A percentile compares a stretch with the other conserved stretches of the same genome.
phyloP scores from a whole-genome alignment of 148 eudicot genomes.

The Oxyria digyna region DNA sequence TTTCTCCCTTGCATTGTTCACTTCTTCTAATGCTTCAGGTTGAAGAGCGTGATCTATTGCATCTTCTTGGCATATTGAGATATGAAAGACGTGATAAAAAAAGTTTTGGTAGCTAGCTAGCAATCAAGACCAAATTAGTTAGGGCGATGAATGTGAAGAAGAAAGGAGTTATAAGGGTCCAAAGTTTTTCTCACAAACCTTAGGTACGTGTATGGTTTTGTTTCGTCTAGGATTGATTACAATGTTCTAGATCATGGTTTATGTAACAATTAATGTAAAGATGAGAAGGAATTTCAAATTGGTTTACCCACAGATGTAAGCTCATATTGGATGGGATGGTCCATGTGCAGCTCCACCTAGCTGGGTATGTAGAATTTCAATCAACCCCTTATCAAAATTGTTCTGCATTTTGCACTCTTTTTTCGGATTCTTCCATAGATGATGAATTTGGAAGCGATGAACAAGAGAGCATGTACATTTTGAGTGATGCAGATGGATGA shows the following conservation, averaged over 20 bases:
- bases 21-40: conserved; percentile 21
- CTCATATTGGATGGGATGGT: conserved; percentile 85
- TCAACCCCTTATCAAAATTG: neutral
- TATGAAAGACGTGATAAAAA: neutral
- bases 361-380: conserved; percentile 44
- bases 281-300: conserved; percentile 57
- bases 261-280: neutral
- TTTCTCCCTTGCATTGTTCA: neutral
- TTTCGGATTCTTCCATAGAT: neutral
- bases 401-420: neutral
- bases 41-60: conserved; percentile 80
- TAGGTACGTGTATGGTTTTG: conserved; percentile 26
- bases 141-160: conserved; percentile 31
- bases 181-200: conserved; percentile 41
- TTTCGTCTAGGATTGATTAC: neutral
- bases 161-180: conserved; percentile 63
- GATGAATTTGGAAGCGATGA: neutral
- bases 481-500: conserved; percentile 50
- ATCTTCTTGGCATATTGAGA: too few relatives aligned
- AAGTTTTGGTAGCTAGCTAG: neutral
- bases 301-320: conserved; percentile 87
- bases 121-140: neutral
- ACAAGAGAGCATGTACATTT: too few relatives aligned
- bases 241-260: too few relatives aligned
- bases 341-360: conserved; percentile 47